These are phyloP conservation scores for Trichomonas tenax DNA, from an alignment of 208 protist species.

Conservation along the genomic window DNA sequence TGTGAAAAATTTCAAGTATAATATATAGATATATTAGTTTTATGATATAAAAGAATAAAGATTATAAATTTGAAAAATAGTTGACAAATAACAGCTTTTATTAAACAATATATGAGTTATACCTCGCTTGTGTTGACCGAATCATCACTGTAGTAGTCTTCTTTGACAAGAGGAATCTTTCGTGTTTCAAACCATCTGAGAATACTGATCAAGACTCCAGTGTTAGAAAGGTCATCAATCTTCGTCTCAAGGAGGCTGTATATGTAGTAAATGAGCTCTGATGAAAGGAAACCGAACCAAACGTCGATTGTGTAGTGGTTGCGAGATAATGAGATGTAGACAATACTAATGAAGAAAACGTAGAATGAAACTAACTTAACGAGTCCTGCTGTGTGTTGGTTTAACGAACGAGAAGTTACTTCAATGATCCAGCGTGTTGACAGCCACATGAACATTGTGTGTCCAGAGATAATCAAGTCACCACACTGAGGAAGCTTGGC, in stretches of 20 bases:
- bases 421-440: not conserved
- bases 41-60: too few relatives aligned
- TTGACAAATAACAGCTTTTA: not conserved
- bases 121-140: not conserved
- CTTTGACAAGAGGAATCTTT: not conserved
- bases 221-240: not conserved
- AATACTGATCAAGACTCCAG: not conserved
- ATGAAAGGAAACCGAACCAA: not conserved
- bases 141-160: not conserved
- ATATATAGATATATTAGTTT: too few relatives aligned
- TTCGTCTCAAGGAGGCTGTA: not conserved
- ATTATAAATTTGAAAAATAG: too few relatives aligned
- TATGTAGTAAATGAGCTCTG: not conserved
- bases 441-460: not conserved
- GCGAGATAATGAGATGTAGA: not conserved
- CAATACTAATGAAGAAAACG: not conserved
- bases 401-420: not conserved
- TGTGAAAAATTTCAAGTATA: too few relatives aligned
- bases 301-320: conserved; percentile 13
- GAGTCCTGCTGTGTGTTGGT: not conserved
- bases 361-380: not conserved
- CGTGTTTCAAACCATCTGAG: not conserved
- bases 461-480: not conserved
- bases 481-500: not conserved
- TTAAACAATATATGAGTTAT: not conserved